phyloP scores from a whole-genome alignment of 2,329 filamentous ascomycete species.

The Sporothrix mexicana region DNA sequence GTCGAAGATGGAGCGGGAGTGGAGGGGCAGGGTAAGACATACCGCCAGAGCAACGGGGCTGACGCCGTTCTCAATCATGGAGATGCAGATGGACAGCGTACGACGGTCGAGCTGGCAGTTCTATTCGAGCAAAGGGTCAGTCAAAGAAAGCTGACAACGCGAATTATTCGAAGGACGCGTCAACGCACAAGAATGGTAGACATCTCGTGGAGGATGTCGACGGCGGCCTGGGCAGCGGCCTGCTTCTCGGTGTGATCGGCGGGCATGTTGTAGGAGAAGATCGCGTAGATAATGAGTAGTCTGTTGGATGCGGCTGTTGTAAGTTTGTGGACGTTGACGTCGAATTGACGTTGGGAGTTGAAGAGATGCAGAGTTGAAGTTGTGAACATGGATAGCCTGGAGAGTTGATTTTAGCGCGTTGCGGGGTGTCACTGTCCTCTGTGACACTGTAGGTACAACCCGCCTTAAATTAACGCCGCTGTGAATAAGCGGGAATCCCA shows the following conservation, averaged over 20 bases:
- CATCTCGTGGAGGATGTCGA: slow-evolving; percentile 83
- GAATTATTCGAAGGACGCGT: not conserved
- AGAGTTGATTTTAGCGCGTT: slow-evolving; percentile 21
- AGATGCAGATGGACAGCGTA: slow-evolving; percentile 92
- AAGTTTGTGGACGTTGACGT: no score
- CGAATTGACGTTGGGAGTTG: not conserved
- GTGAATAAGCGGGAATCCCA: not conserved
- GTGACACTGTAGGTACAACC: not conserved
- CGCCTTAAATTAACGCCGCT: not conserved
- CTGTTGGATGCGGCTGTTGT: not conserved
- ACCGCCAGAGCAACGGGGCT: slow-evolving; percentile 95
- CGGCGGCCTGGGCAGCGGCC: slow-evolving; percentile 78
- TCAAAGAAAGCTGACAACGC: not conserved
- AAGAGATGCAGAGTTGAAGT: slow-evolving; percentile 7
- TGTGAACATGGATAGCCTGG: not conserved
- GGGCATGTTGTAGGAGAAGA: slow-evolving; percentile 38
- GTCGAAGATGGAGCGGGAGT: not conserved
- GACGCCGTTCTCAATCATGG: slow-evolving; percentile 94
- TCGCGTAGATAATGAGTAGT: not conserved
- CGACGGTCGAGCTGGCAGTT: slow-evolving; percentile 93
- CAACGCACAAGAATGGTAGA: slow-evolving; percentile 81
- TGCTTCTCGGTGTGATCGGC: slow-evolving; percentile 68
- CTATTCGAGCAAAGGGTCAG: slow-evolving; percentile 53
- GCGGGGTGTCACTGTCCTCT: not conserved
- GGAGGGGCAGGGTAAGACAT: slow-evolving; percentile 46